phyloP scores from a whole-genome alignment of 345 rosid species.

The Pseudoturritis turrita region DNA sequence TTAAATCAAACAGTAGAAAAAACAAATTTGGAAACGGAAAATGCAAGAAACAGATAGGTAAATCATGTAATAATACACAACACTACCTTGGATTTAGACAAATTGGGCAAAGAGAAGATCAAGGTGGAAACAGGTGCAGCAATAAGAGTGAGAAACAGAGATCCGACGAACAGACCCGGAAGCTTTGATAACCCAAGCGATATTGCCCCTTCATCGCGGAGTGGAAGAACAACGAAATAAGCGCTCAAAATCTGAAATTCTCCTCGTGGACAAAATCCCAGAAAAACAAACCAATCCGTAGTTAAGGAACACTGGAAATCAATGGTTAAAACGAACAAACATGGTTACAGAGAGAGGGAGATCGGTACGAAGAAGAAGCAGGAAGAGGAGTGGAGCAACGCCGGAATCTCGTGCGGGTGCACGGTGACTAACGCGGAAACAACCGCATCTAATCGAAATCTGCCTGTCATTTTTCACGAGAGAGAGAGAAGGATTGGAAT shows the following conservation, averaged over 20 bases:
- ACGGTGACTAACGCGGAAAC: constrained; percentile 64
- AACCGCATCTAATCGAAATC: constrained; percentile 47
- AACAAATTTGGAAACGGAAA: neutral
- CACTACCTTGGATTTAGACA: constrained; percentile 72
- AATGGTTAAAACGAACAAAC: neutral
- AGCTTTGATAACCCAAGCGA: constrained; percentile 79
- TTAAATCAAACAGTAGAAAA: neutral
- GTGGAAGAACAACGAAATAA: constrained; percentile 81
- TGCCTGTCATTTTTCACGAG: constrained; percentile 4
- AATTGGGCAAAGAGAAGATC: constrained; percentile 65
- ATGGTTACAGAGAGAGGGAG: neutral
- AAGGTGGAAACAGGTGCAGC: constrained; percentile 93
- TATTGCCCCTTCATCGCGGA: constrained; percentile 90
- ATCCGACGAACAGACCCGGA: constrained; percentile 72
- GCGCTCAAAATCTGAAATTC: constrained; percentile 69
- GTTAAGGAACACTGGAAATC: neutral
- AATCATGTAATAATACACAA: neutral
- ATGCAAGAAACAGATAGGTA: neutral
- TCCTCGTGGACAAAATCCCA: neutral
- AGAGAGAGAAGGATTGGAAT: neutral
- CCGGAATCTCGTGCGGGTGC: constrained; percentile 74
- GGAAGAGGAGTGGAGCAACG: constrained; percentile 68
- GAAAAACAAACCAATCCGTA: neutral
- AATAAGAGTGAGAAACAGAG: constrained; percentile 65
- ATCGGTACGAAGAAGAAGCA: constrained; percentile 85